A percentile compares a stretch with the other conserved stretches of the same genome.
These are phyloP conservation scores for Malbranchea zuffiana DNA, from an alignment of 2,329 filamentous ascomycete genomes.

Conservation along the genomic window DNA sequence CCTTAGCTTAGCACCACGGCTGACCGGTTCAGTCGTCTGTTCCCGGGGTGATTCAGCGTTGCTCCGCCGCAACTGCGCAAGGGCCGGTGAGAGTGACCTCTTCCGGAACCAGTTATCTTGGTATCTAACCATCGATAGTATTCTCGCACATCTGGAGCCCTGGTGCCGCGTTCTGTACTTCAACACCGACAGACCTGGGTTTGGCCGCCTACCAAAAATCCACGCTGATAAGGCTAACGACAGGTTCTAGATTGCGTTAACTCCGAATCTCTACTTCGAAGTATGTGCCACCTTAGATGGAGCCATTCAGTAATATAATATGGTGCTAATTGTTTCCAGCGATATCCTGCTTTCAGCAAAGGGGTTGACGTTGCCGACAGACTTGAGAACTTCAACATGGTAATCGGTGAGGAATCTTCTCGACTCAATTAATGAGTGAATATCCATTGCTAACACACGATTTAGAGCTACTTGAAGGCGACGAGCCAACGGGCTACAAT, in stretches of 20 bases:
- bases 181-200: slow-evolving; percentile 1
- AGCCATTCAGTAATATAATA: neutral
- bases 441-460: neutral
- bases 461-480: slow-evolving; percentile 5
- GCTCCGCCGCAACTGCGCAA: neutral
- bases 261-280: slow-evolving; percentile 6
- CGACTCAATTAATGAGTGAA: neutral
- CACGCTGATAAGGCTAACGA: neutral
- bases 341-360: neutral
- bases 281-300: neutral
- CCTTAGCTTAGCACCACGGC: neutral
- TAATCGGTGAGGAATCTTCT: slow-evolving; percentile 11
- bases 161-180: neutral
- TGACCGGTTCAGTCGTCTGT: neutral
- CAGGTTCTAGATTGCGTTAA: slow-evolving; percentile 2
- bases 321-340: neutral
- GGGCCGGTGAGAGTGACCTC: neutral
- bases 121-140: neutral
- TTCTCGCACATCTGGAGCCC: neutral
- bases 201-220: neutral
- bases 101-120: neutral
- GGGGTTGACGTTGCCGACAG: slow-evolving; percentile 7
- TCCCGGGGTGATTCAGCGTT: neutral
- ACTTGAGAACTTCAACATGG: slow-evolving; percentile 8
- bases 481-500: slow-evolving; percentile 2